phyloP scores from a whole-genome alignment of 1,284 basidiomycete genomes.

The Ceratobasidium sp. region DNA sequence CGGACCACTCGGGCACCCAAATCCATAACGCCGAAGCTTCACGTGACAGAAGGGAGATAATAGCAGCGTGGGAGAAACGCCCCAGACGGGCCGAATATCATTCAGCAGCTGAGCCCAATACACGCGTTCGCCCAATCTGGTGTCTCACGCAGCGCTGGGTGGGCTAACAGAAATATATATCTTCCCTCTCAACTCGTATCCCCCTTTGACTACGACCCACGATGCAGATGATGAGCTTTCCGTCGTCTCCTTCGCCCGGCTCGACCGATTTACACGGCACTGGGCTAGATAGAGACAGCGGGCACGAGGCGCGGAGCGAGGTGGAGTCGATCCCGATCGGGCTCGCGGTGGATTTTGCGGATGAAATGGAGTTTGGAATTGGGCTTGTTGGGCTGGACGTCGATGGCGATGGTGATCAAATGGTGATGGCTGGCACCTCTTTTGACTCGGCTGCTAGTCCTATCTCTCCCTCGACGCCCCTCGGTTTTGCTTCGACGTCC shows the following conservation, averaged over 20 bases:
- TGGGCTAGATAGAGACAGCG: background rate
- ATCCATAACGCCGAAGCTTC: background rate
- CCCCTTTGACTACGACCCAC: background rate
- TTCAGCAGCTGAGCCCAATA: constrained; percentile 1
- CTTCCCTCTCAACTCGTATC: background rate
- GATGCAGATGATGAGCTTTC: background rate
- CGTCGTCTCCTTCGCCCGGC: constrained; percentile 3
- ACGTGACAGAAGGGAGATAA: background rate
- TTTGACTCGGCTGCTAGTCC: no score
- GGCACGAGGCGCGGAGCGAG: constrained; percentile 12
- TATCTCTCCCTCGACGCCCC: no score
- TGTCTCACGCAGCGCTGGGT: background rate
- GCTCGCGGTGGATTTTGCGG: constrained; percentile 32
- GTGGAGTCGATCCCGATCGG: constrained; percentile 35
- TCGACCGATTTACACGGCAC: background rate
- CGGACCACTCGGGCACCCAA: no score
- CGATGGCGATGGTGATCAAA: no score
- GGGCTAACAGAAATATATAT: background rate
- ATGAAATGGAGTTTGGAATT: constrained; percentile 29
- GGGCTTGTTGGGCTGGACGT: background rate
- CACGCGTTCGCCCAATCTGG: constrained; percentile 4
- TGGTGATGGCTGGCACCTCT: no score
- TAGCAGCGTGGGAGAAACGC: constrained; percentile 37
- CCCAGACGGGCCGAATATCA: constrained; percentile 9
- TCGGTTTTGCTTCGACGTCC: no score